Evolutionary conservation across 2,329 filamentous ascomycete genomes (phyloP).

Genomic region (Ophiostoma tasmaniense): DNA sequence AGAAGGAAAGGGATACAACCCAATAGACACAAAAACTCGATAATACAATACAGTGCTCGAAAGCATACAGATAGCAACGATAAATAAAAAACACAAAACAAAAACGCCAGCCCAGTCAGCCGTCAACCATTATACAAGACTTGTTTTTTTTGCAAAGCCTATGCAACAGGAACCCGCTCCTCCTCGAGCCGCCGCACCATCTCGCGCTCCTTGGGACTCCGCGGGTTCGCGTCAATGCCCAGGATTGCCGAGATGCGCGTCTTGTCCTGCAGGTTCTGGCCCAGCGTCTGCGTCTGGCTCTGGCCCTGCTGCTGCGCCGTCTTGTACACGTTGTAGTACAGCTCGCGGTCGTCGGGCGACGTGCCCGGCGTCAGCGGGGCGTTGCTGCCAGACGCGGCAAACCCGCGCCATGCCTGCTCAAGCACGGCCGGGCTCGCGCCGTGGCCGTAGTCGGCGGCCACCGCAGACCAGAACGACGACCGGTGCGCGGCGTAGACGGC

Average conservation of each 20-base stretch:
- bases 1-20: not conserved
- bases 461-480: conserved; percentile 61
- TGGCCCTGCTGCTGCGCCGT: not conserved
- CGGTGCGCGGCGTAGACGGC: conserved; percentile 63
- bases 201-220: conserved; percentile 49
- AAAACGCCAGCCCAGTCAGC: not conserved
- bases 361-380: conserved; percentile 18
- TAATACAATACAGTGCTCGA: not conserved
- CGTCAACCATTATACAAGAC: not conserved
- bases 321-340: conserved; percentile 24
- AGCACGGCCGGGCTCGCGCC: conserved; percentile 54
- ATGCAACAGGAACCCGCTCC: conserved; percentile 26
- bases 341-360: conserved; percentile 34
- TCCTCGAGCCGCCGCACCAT: conserved; percentile 42
- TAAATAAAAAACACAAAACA: not conserved
- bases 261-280: conserved; percentile 33
- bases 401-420: conserved; percentile 58
- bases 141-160: not conserved
- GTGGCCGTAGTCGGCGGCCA: conserved; percentile 63
- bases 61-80: not conserved
- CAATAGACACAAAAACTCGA: not conserved
- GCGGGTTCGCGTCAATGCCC: conserved; percentile 50
- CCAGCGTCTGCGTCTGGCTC: conserved; percentile 12
- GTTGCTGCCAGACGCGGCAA: conserved; percentile 13
- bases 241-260: conserved; percentile 56